phyloP scores from a whole-genome alignment of 306 rosid species.

The Dalbergia cochinchinensis region DNA sequence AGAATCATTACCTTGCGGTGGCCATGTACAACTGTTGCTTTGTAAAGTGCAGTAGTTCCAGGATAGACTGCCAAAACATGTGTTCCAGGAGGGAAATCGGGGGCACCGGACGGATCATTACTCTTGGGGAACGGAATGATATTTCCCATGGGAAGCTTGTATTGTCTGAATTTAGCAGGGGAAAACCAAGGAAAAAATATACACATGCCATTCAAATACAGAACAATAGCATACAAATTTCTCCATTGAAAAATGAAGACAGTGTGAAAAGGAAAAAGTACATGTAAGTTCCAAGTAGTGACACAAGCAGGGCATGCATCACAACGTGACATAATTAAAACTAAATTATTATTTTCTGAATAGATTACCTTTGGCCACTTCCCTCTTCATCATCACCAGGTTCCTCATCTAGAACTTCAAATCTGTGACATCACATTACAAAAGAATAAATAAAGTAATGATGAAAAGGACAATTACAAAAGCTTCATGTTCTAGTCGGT shows the following conservation, averaged over 20 bases:
- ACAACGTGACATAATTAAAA: constrained; percentile 25
- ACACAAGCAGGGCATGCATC: constrained; percentile 13
- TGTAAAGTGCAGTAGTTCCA: constrained; percentile 96
- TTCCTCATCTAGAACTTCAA: constrained; percentile 96
- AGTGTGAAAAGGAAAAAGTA: constrained; percentile 23
- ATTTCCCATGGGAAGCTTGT: constrained; percentile 85
- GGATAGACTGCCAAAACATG: constrained; percentile 99
- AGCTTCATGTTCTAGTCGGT: constrained; percentile 8
- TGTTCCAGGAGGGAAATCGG: constrained; percentile 78
- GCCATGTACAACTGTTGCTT: constrained; percentile 94
- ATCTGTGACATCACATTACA: constrained; percentile 60
- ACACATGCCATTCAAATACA: background rate
- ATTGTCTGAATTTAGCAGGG: constrained; percentile 63
- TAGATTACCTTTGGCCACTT: constrained; percentile 75
- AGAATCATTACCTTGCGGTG: constrained; percentile 80
- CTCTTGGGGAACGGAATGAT: constrained; percentile 95
- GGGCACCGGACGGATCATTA: constrained; percentile 77
- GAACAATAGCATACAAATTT: constrained; percentile 28
- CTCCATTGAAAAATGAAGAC: background rate
- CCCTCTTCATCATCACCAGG: constrained; percentile 97
- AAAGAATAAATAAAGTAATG: constrained; percentile 28
- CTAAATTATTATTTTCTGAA: background rate
- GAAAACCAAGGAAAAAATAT: constrained; percentile 22
- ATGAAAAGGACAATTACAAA: constrained; percentile 15
- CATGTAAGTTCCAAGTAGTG: constrained; percentile 7